A percentile compares a stretch with the other conserved stretches of the same genome.
Conservation (phyloP, 108 stramenopile species). For the Cyclostephanos tholiformis region DNA sequence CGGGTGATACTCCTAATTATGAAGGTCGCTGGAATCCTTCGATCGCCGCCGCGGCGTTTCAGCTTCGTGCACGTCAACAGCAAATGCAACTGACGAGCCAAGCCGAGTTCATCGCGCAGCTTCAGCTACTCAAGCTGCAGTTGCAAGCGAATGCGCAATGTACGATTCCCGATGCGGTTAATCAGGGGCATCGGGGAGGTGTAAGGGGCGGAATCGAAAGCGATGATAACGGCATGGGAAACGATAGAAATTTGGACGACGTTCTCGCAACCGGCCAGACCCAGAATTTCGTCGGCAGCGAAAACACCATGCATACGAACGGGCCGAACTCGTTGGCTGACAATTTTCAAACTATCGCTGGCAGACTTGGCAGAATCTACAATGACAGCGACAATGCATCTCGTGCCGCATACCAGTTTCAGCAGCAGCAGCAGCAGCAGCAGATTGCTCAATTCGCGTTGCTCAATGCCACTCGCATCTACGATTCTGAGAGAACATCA, state of each 20-base stretch:
- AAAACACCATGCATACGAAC: slow-evolving; percentile 5
- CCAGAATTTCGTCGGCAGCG: neutral
- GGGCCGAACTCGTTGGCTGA: neutral
- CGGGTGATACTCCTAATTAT: neutral
- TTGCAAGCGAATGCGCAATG: slow-evolving; percentile 15
- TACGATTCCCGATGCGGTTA: neutral
- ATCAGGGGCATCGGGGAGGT: slow-evolving; percentile 3
- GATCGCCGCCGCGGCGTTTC: slow-evolving; percentile 15
- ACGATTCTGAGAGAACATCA: neutral
- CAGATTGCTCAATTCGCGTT: slow-evolving; percentile 8
- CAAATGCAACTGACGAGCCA: slow-evolving; percentile 22
- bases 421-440: slow-evolving; percentile 13
- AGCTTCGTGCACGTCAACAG: slow-evolving; percentile 17
- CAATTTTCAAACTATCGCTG: slow-evolving; percentile 5
- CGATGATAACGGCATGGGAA: neutral
- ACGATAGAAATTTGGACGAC: neutral
- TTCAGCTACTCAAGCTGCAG: slow-evolving; percentile 16
- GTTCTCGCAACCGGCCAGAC: slow-evolving; percentile 11
- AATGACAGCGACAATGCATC: slow-evolving; percentile 7
- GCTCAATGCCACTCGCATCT: neutral
- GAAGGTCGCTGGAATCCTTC: slow-evolving; percentile 13
- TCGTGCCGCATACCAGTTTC: neutral
- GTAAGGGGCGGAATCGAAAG: neutral
- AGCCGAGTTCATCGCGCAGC: slow-evolving; percentile 14
- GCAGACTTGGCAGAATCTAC: neutral